Percentiles rank a stretch among this genome's conserved stretches.
phyloP scores from a whole-genome alignment of 495 filamentous ascomycete species.

The Pseudomonodictys pantanalensis region DNA sequence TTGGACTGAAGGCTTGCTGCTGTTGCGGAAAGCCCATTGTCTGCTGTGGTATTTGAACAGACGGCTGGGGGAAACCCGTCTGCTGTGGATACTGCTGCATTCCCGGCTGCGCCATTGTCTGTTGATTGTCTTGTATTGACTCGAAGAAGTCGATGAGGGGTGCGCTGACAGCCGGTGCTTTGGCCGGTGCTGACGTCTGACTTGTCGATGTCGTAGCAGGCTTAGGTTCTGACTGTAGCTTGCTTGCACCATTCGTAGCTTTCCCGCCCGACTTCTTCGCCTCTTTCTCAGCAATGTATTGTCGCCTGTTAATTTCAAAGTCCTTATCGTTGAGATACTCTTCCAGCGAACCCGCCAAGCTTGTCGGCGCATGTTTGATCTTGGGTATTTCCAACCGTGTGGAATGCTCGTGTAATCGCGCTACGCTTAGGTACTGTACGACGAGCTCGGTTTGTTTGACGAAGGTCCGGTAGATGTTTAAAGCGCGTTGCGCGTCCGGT shows the following conservation, averaged over 20 bases:
- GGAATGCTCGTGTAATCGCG: conserved; percentile 83
- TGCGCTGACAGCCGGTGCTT: conserved; percentile 15
- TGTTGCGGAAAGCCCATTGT: conserved; percentile 49
- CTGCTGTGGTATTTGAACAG: conserved; percentile 41
- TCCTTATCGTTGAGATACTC: conserved; percentile 95
- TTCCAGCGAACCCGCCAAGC: conserved; percentile 81
- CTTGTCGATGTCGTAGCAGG: conserved; percentile 34
- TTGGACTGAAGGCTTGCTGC: conserved; percentile 41
- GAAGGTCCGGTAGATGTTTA: conserved; percentile 91
- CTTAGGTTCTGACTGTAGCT: conserved; percentile 27
- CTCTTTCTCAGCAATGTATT: conserved; percentile 83
- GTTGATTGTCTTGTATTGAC: conserved; percentile 90
- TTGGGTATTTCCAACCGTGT: conserved; percentile 94
- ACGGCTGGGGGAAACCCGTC: conserved; percentile 43
- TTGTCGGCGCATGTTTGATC: conserved; percentile 93
- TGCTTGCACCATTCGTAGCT: conserved; percentile 37
- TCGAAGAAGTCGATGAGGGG: conserved; percentile 95
- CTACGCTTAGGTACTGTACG: conserved; percentile 82
- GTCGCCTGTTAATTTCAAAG: conserved; percentile 89
- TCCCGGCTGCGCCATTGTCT: conserved; percentile 59
- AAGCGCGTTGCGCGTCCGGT: conserved; percentile 84
- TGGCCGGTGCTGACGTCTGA: conserved; percentile 31
- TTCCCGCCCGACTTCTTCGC: conserved; percentile 64
- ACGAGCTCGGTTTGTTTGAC: conserved; percentile 89
- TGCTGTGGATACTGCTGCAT: conserved; percentile 45